These are phyloP conservation scores for Cadophora sp. DNA, from an alignment of 2,329 filamentous ascomycete genomes.

Conservation along the genomic window DNA sequence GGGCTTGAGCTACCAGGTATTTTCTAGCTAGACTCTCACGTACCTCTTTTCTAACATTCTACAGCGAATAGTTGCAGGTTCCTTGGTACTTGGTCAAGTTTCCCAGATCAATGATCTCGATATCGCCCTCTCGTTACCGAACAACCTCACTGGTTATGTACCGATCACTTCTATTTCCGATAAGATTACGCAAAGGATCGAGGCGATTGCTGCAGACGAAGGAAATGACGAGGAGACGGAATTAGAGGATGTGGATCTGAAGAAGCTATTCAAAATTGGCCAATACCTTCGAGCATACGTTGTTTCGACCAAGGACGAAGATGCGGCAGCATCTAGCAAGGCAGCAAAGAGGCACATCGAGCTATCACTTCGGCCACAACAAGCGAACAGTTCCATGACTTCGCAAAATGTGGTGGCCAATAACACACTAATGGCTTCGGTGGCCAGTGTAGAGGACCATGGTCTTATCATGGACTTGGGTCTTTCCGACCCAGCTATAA, in stretches of 20 bases:
- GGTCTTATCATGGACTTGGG: constrained; percentile 93
- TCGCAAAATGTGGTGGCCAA: constrained; percentile 77
- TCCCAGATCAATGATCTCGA: constrained; percentile 81
- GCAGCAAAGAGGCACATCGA: constrained; percentile 81
- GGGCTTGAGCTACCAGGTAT: constrained; percentile 86
- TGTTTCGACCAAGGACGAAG: constrained; percentile 75
- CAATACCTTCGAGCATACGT: constrained; percentile 90
- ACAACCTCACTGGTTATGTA: constrained; percentile 90
- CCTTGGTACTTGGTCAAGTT: constrained; percentile 86
- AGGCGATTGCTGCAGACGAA: constrained; percentile 67
- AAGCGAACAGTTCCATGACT: constrained; percentile 78
- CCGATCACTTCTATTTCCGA: constrained; percentile 92
- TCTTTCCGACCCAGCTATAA: constrained; percentile 69
- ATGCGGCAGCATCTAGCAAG: constrained; percentile 51
- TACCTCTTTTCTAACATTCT: constrained; percentile 44
- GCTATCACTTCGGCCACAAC: constrained; percentile 79
- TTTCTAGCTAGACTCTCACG: constrained; percentile 33
- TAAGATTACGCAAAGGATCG: constrained; percentile 76
- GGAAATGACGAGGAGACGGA: constrained; percentile 60
- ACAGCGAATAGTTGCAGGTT: constrained; percentile 83
- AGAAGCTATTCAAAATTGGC: constrained; percentile 78
- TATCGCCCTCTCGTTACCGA: constrained; percentile 83
- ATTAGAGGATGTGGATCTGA: constrained; percentile 71
- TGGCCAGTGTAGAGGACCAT: constrained; percentile 93
- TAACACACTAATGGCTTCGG: constrained; percentile 83